Evolutionary conservation across 108 stramenopile species (phyloP).

Genomic region (Nitzschia inconspicua): DNA sequence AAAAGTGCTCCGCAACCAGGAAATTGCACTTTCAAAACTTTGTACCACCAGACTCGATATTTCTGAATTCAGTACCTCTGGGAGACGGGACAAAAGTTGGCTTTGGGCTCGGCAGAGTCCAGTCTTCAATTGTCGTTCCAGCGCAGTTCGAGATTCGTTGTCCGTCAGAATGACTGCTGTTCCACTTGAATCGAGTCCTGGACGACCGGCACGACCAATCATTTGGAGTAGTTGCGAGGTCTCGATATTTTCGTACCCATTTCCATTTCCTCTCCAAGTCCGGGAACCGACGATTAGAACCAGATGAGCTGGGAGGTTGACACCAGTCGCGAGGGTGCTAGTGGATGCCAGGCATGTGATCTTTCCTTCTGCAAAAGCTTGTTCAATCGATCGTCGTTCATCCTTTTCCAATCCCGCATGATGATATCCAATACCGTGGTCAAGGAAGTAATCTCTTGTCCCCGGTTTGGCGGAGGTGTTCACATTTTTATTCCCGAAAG

Average conservation of each 20-base stretch:
- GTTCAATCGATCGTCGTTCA: conserved; percentile 78
- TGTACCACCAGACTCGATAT: conserved; percentile 78
- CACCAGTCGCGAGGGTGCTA: conserved; percentile 94
- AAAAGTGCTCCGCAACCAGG: conserved; percentile 70
- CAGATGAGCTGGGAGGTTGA: conserved; percentile 95
- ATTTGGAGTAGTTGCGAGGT: conserved; percentile 89
- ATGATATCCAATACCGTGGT: conserved; percentile 84
- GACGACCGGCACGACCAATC: conserved; percentile 96
- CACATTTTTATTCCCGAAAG: background rate
- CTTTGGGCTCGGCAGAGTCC: conserved; percentile 74
- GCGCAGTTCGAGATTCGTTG: conserved; percentile 35
- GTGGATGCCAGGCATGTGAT: conserved; percentile 88
- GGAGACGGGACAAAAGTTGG: conserved; percentile 51
- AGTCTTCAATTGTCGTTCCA: conserved; percentile 25
- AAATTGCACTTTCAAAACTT: conserved; percentile 39
- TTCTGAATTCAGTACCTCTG: conserved; percentile 78
- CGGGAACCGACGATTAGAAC: conserved; percentile 92
- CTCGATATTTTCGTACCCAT: conserved; percentile 84
- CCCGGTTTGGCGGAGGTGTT: conserved; percentile 3
- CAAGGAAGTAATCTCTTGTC: conserved; percentile 58
- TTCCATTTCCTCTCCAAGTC: conserved; percentile 65
- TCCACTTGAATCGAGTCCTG: conserved; percentile 94
- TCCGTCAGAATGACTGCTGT: conserved; percentile 85
- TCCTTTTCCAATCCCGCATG: conserved; percentile 74
- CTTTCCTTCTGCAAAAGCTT: conserved; percentile 64